Percentiles rank a stretch among this genome's conserved stretches.
Evolutionary conservation across 768 basidiomycete genomes (phyloP).

Genomic region (Pulveroboletus frians): DNA sequence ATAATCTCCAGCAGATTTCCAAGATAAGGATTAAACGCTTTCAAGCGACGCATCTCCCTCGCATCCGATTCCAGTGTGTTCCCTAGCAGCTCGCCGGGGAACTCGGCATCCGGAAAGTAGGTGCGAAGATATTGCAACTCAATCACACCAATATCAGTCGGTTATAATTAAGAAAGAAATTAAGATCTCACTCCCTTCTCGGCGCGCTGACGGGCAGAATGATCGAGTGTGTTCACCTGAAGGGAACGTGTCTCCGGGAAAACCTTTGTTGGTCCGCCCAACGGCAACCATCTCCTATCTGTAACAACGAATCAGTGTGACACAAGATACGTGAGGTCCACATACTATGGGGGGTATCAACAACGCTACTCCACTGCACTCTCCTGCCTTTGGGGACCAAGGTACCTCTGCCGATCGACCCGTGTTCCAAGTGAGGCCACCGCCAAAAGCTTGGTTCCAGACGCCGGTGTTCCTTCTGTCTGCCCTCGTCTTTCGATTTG

Average conservation of each 20-base stretch:
- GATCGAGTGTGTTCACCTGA: constrained; percentile 25
- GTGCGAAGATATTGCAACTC: constrained; percentile 72
- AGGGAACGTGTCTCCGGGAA: constrained; percentile 56
- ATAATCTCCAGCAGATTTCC: constrained; percentile 51
- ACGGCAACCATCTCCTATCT: constrained; percentile 32
- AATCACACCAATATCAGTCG: background rate
- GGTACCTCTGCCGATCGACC: constrained; percentile 52
- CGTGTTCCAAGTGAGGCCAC: constrained; percentile 55
- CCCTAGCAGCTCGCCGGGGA: constrained; percentile 63
- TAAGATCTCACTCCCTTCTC: constrained; percentile 57
- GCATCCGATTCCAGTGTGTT: constrained; percentile 49
- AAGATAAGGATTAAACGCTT: constrained; percentile 50
- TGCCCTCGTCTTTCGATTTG: constrained; percentile 13
- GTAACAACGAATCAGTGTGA: constrained; percentile 5
- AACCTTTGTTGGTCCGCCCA: constrained; percentile 36
- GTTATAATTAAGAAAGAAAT: background rate
- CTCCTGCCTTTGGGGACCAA: constrained; percentile 40
- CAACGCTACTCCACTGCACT: constrained; percentile 50
- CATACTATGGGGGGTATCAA: constrained; percentile 27
- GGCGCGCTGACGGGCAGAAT: constrained; percentile 43
- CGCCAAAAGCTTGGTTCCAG: constrained; percentile 27
- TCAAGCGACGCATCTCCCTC: constrained; percentile 29
- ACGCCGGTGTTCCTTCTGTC: constrained; percentile 30
- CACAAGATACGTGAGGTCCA: background rate
- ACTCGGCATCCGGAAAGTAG: constrained; percentile 66